Conservation (phyloP, 345 rosid species). For the Geranium brycei region DNA sequence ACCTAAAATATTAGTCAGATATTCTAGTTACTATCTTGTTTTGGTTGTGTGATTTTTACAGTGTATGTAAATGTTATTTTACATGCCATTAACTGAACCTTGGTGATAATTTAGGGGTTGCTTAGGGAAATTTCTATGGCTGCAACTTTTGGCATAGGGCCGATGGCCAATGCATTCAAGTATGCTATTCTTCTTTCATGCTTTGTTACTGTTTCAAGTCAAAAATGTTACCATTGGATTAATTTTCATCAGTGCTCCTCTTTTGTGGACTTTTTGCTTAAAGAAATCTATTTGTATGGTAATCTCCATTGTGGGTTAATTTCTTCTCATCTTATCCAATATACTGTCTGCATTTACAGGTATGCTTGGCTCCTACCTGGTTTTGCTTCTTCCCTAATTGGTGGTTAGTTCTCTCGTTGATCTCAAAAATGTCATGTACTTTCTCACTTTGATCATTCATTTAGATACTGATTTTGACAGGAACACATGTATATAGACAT, state of each 20-base stretch:
- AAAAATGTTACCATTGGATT: background rate
- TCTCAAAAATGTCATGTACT: background rate
- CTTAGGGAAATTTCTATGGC: background rate
- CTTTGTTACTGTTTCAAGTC: background rate
- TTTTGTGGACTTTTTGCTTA: background rate
- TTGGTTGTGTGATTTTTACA: background rate
- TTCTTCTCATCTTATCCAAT: background rate
- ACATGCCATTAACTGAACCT: background rate
- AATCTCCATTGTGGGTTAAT: background rate
- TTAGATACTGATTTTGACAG: background rate
- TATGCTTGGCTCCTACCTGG: background rate
- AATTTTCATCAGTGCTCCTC: background rate
- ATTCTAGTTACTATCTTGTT: background rate
- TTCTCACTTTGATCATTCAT: background rate
- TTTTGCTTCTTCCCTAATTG: background rate
- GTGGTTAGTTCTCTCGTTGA: background rate
- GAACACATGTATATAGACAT: background rate
- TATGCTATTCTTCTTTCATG: background rate
- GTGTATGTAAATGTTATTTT: background rate
- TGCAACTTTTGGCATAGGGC: background rate
- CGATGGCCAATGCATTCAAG: background rate
- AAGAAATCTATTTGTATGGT: background rate
- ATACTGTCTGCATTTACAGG: background rate
- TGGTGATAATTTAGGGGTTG: background rate
- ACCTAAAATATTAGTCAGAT: no score